Evolutionary conservation across 306 rosid species (phyloP), one percentile per base, ranked within the genome.

Genomic region (Pterocarpus macrocarpus): DNA sequence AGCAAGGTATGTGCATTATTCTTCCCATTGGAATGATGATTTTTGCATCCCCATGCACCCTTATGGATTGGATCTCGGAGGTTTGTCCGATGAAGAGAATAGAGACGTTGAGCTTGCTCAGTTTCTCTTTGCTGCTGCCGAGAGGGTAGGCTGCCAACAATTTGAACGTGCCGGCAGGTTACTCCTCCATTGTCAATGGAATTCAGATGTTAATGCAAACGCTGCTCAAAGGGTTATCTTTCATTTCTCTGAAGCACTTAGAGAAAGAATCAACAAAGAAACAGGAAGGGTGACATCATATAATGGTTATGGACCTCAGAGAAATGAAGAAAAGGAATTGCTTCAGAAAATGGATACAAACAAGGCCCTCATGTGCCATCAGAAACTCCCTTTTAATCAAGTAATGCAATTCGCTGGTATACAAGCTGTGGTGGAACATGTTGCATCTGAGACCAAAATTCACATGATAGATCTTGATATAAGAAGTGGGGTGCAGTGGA

Each of bases 41-140:
- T 64, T 45, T 63, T 74, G 30, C 80, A 69, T 82, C 66, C 83
- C 89, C 2, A 75, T 73, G 76, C 92, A 89, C 64, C 92, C 94
- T 15, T 92, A 85, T 64, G 94, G 89, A 11, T 86, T 83, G 16
- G 90, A 86, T 9, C 78, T 84, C 12, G 78, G 82, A 1, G 80
- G 64, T 56, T 76, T 92, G 9, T 86, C 91, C 0, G 87, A 87
- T 36, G 90, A 89, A 44, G 92, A 92, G 71, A 83, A 65, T 16
- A 73, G 80, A 83, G 98, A 92, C 4, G 82, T 90, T 33, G 97
- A 89, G 64, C 98, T 95, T 59, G 91, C 85, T 22, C 95, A 94
- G 76, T 43, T 85, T 36, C 91, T 94, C 32, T 84, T 91, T 50
- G 87, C 91, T 58, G 92, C 92, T 30, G 97, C 95, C 12, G 95